Conservation (phyloP, 768 basidiomycete genomes). For the Rubroboletus pulcherrimus region DNA sequence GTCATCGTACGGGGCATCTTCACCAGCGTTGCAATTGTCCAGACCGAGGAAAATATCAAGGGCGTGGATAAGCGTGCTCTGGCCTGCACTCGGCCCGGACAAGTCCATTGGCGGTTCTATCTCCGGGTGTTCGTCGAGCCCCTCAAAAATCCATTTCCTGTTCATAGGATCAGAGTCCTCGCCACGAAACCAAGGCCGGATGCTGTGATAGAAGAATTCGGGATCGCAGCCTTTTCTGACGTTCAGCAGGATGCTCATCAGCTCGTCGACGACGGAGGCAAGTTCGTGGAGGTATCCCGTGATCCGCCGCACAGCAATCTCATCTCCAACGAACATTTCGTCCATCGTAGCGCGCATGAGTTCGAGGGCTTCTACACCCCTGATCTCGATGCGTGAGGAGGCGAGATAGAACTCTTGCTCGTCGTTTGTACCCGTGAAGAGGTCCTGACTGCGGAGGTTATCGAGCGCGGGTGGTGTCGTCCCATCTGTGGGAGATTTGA, state of each 20-base stretch:
- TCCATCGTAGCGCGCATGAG: constrained; percentile 85
- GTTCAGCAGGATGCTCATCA: constrained; percentile 55
- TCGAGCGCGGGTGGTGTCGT: constrained; percentile 40
- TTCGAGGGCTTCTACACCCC: constrained; percentile 78
- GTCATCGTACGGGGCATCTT: constrained; percentile 9
- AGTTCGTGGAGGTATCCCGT: constrained; percentile 64
- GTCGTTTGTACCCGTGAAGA: constrained; percentile 75
- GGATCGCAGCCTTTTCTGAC: constrained; percentile 74
- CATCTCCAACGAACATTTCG: constrained; percentile 78
- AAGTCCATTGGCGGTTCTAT: constrained; percentile 49
- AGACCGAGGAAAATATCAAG: constrained; percentile 72
- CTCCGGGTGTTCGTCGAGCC: constrained; percentile 45
- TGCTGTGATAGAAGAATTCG: constrained; percentile 61
- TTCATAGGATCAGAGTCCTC: constrained; percentile 48
- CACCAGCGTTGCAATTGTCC: constrained; percentile 38
- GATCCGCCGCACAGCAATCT: constrained; percentile 58
- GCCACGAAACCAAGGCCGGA: constrained; percentile 82
- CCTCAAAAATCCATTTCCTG: constrained; percentile 58
- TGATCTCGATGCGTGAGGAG: constrained; percentile 82
- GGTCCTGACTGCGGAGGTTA: constrained; percentile 60
- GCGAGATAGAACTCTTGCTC: constrained; percentile 87
- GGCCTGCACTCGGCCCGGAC: constrained; percentile 79
- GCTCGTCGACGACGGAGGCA: constrained; percentile 57
- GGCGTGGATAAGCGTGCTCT: constrained; percentile 73
- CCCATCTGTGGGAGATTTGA: constrained; percentile 25